phyloP scores from a whole-genome alignment of 148 eudicot genomes.

The Heliosperma pusillum region DNA sequence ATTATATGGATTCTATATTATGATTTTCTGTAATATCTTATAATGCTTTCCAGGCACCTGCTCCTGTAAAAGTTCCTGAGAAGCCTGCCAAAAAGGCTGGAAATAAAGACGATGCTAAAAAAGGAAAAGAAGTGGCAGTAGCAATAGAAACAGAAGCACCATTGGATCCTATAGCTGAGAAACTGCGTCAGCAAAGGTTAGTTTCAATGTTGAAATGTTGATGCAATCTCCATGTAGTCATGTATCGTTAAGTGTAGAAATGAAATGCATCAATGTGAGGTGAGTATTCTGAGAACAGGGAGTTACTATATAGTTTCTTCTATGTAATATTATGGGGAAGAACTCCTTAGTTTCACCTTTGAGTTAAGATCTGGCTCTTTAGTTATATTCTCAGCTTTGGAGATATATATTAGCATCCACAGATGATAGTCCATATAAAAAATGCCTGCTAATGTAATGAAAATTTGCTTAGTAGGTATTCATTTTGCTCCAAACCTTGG shows the following conservation, averaged over 20 bases:
- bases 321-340: background rate
- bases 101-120: conserved; percentile 30
- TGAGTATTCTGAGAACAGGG: background rate
- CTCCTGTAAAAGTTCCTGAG: conserved; percentile 33
- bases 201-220: background rate
- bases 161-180: conserved; percentile 45
- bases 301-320: background rate
- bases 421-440: background rate
- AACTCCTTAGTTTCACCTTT: background rate
- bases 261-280: background rate
- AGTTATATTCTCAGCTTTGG: background rate
- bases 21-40: background rate
- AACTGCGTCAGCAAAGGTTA: conserved; percentile 48
- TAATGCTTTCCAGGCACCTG: conserved; percentile 33
- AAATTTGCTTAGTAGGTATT: background rate
- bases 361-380: background rate
- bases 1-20: background rate
- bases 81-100: conserved; percentile 38
- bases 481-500: background rate
- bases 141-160: conserved; percentile 31
- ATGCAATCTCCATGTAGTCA: background rate
- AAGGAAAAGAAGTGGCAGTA: conserved; percentile 31
- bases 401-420: background rate
- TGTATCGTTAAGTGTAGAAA: background rate
- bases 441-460: too few species aligned